A percentile compares a stretch with the other conserved stretches of the same genome.
Conservation (phyloP, 768 basidiomycete species). For the Pisolithus tinctorius region DNA sequence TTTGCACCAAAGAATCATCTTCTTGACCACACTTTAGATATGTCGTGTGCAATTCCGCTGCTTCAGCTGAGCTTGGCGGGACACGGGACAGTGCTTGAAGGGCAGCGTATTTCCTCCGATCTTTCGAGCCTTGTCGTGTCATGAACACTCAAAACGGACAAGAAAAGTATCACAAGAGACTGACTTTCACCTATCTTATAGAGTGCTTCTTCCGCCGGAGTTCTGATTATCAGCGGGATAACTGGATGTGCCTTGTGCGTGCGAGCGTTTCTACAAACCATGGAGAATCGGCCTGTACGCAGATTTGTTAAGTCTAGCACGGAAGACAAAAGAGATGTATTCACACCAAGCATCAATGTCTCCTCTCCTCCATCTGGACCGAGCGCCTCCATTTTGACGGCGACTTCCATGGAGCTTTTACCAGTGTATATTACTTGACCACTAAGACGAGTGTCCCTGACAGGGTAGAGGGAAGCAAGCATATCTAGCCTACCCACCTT, state of each 20-base stretch:
- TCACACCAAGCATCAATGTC: conserved; percentile 53
- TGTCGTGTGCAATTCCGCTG: conserved; percentile 58
- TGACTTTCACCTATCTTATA: conserved; percentile 62
- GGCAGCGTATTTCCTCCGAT: conserved; percentile 45
- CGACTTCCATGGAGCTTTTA: conserved; percentile 73
- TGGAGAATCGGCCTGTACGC: conserved; percentile 73
- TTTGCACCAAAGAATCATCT: conserved; percentile 16
- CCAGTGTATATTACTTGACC: conserved; percentile 82
- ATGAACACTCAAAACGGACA: not conserved
- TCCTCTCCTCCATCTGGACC: conserved; percentile 34
- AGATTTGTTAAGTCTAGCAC: not conserved
- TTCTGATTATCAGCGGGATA: conserved; percentile 52
- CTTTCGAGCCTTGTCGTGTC: conserved; percentile 46
- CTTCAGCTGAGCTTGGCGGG: conserved; percentile 68
- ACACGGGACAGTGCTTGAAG: conserved; percentile 60
- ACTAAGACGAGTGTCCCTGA: conserved; percentile 63
- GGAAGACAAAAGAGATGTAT: conserved; percentile 2
- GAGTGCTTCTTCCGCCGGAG: conserved; percentile 56
- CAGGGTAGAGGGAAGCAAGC: conserved; percentile 50
- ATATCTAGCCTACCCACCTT: conserved; percentile 49
- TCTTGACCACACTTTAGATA: conserved; percentile 55
- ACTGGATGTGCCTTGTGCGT: conserved; percentile 33
- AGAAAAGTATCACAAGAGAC: conserved; percentile 12
- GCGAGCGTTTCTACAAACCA: conserved; percentile 49
- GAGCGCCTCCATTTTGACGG: conserved; percentile 73